Base-by-base conservation (phyloP, 371 early-diverging fungal genomes). In the Rhizopus microsporus region DNA sequence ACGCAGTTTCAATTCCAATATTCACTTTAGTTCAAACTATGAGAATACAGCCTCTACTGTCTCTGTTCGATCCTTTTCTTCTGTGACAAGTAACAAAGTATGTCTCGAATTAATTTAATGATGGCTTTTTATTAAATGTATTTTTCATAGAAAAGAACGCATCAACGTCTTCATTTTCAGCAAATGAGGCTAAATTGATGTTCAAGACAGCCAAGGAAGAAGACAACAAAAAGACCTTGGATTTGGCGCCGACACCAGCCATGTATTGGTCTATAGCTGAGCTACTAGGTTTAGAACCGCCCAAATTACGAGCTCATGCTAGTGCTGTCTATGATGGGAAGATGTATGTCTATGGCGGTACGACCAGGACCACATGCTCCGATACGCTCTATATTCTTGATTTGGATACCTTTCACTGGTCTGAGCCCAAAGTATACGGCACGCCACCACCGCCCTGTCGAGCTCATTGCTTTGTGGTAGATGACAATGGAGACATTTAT, bases 341-440 rank as follows among this genome's bases (percentile, higher is more conserved):
- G 31, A 81, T 94, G 61, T 93, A 80, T 65, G 82, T 94, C 17
- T 94, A 92, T 82, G 95, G 94, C 54, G 95, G 95, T 17, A 87
- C 90, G 62, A 90, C 89, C 63, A 80, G 79, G 49, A 65, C 72
- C 30, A 73, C 68, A 7, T 93, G 92, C 60, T 92, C 78, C 56
- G 86, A 84, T 60, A 88, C 85, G 31, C 67, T 94, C 16, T 91
- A 86, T 57, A 74, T 89, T 29, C 80, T 94, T 50, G 95, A 95
- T 68, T 78, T 90, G 38, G 93, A 93, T 63, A 88, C 93, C 0
- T 85, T 91, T 78, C 85, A 82, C 57, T 94, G 94, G 94, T 80
- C 80, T 9, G 72, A 73, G 35, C 87, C 89, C 57, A 77, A 71
- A 66, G 78, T 85, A 0, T 69, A 67, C 32, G 94, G 94, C 44